These are phyloP conservation scores for Evernia prunastri DNA, from an alignment of 495 filamentous ascomycete genomes.

Conservation along the genomic window DNA sequence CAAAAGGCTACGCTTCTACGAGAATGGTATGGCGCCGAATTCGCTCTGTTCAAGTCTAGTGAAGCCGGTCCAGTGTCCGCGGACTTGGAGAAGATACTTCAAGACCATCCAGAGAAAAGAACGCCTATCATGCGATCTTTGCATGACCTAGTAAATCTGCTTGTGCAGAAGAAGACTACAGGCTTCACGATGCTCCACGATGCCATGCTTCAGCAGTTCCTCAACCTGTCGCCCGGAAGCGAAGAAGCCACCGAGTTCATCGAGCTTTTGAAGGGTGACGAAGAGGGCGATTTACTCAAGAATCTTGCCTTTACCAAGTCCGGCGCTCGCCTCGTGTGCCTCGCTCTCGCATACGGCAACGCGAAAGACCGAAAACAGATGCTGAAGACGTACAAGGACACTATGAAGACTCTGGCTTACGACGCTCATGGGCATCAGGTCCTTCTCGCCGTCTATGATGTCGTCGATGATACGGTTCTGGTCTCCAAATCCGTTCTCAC, in stretches of 20 bases:
- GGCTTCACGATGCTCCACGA: constrained; percentile 96
- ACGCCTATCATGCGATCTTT: constrained; percentile 77
- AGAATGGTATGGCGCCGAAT: constrained; percentile 97
- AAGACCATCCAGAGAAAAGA: constrained; percentile 73
- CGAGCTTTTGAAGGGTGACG: constrained; percentile 84
- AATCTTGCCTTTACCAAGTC: constrained; percentile 93
- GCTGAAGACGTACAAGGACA: constrained; percentile 78
- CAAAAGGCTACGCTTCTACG: constrained; percentile 79
- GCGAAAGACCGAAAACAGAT: constrained; percentile 93
- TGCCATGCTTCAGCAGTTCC: constrained; percentile 94
- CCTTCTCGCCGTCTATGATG: constrained; percentile 76
- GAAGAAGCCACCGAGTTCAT: constrained; percentile 80
- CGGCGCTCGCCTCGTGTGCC: constrained; percentile 72
- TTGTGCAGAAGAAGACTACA: constrained; percentile 91
- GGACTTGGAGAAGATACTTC: constrained; percentile 67
- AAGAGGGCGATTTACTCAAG: constrained; percentile 79
- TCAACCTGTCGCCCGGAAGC: constrained; percentile 66
- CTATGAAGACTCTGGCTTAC: constrained; percentile 69
- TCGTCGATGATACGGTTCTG: constrained; percentile 88
- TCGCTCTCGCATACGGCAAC: constrained; percentile 71
- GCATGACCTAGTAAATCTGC: constrained; percentile 74
- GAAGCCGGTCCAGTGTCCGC: constrained; percentile 41
- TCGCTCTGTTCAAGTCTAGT: constrained; percentile 67
- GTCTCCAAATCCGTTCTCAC: constrained; percentile 77
- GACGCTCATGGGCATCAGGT: constrained; percentile 75